Conservation (phyloP, 2,329 filamentous ascomycete genomes). For the Massarina eburnea region DNA sequence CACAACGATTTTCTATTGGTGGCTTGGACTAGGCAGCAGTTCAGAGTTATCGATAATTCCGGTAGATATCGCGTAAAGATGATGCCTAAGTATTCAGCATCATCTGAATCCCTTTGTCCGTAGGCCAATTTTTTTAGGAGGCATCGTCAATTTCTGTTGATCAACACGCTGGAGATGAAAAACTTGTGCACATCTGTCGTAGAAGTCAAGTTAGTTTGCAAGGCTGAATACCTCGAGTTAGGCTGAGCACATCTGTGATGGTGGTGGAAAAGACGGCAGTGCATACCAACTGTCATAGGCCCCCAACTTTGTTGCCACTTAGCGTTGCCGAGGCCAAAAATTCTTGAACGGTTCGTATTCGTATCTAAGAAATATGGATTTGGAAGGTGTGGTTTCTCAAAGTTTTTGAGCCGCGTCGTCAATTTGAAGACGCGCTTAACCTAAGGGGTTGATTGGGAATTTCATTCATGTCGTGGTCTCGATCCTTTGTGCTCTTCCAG, state of each 20-base stretch:
- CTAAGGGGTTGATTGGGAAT: too few species aligned
- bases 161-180: too few species aligned
- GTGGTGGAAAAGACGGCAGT: background rate
- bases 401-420: too few species aligned
- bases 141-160: too few species aligned
- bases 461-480: too few species aligned
- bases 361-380: background rate
- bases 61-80: too few species aligned
- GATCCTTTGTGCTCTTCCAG: background rate
- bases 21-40: constrained; percentile 1
- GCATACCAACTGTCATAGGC: background rate
- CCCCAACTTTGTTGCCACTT: background rate
- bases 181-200: too few species aligned
- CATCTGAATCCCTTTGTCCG: too few species aligned
- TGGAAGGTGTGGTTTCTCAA: background rate
- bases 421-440: background rate
- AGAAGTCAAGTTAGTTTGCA: background rate
- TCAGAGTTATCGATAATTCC: background rate
- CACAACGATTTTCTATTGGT: background rate
- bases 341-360: background rate
- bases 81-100: too few species aligned
- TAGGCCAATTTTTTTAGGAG: too few species aligned
- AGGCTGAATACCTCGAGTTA: background rate
- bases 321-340: background rate
- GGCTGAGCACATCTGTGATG: background rate